Conservation (phyloP, 164 flowering plant species). For the Aristolochia fimbriata region DNA sequence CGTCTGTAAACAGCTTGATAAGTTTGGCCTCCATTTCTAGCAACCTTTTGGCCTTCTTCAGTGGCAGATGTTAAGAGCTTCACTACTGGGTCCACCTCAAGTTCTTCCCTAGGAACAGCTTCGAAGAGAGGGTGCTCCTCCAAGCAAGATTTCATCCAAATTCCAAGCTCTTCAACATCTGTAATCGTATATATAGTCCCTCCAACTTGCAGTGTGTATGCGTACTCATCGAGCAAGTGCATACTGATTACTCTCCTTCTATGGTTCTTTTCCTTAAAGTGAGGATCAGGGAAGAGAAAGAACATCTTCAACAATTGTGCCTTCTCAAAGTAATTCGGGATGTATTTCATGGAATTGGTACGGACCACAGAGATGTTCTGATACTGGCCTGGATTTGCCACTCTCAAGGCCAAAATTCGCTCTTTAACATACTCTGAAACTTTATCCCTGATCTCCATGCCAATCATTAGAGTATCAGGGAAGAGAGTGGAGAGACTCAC, state of each 20-base stretch:
- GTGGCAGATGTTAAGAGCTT: conserved; percentile 63
- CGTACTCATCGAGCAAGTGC: conserved; percentile 82
- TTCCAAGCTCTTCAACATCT: conserved; percentile 90
- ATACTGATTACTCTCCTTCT: conserved; percentile 78
- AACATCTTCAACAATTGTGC: conserved; percentile 87
- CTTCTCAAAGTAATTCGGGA: conserved; percentile 80
- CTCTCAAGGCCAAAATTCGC: conserved; percentile 60
- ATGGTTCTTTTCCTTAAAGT: conserved; percentile 94
- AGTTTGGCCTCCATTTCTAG: conserved; percentile 80
- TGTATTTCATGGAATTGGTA: conserved; percentile 92
- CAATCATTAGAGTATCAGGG: conserved; percentile 83
- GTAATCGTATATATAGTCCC: conserved; percentile 91
- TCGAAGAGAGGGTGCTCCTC: conserved; percentile 77
- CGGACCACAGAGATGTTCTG: conserved; percentile 78
- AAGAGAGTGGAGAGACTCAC: conserved; percentile 66
- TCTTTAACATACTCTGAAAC: conserved; percentile 91
- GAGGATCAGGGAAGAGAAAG: conserved; percentile 95
- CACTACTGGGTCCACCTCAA: conserved; percentile 59
- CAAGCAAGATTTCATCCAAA: conserved; percentile 76
- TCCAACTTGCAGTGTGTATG: conserved; percentile 60
- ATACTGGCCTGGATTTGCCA: conserved; percentile 58
- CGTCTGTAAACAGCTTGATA: conserved; percentile 62
- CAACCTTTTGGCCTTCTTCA: conserved; percentile 94
- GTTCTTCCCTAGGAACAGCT: conserved; percentile 43
- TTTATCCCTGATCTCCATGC: conserved; percentile 95